Evolutionary conservation across 176 grass and related monocot genomes (phyloP), one percentile per base, ranked within the genome.

Genomic region (Pontederia paniculata): DNA sequence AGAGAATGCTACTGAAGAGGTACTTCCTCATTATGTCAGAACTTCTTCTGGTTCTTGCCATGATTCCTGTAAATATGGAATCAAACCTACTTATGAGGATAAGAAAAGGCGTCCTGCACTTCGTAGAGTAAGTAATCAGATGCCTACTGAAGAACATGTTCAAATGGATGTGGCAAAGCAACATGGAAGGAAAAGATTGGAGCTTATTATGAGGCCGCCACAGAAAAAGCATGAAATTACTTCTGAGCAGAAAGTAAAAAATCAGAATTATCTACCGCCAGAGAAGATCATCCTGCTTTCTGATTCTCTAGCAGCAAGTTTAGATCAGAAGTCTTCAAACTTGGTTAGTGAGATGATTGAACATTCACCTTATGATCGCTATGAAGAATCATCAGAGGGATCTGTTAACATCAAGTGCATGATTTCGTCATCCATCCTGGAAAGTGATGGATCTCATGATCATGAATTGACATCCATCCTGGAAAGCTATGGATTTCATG

Each of bases 321-420:
- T 1, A 9, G 50, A 20, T 44, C 71, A 77, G 76, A 70, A 20
- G 59, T 54, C 60, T 42, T 47, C 37, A 54, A 57, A 9, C 37
- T 31, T 63, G 42, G 52, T 37, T 54, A 25, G 8, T 42, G 46
- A 45, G 9, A 49, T 65, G 44, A 45, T 54, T 46, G 76, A 57
- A 25, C 63, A 80, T 48, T 48, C 17, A 21, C 9, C 23, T 10
- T 47, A 51, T n/a, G 58, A 5, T 18, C 48, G 12, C 48, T 68
- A 75, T 50, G 61, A 48, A 25, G 45, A 70, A 46, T 74, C 66
- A 21, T 79, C 75, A 47, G 63, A 83, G 41, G 73, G 62, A 73
- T 68, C 79, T 78, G 58, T 81, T 66, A 85, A 73, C 76, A 83
- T 78, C 28, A 37, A 37, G 28, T 37, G 28, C 28, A 37, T 37